phyloP scores from a whole-genome alignment of 192 early-diverging fungal species.

The Thamnidium elegans region DNA sequence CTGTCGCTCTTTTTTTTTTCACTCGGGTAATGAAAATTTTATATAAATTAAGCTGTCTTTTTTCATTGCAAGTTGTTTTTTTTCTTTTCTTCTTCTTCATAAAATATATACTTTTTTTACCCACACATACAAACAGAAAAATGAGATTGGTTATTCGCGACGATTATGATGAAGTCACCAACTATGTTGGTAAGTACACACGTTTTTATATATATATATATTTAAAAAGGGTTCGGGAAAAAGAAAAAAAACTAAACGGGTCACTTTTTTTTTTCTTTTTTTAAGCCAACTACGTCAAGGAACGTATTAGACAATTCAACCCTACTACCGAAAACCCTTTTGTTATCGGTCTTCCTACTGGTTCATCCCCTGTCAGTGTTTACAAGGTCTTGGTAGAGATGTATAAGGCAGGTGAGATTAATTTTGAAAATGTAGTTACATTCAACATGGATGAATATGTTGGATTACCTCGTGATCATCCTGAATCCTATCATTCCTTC shows the following conservation, averaged over 20 bases:
- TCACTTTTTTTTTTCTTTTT: neutral
- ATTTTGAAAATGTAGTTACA: slow-evolving; percentile 66
- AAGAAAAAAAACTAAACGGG: neutral
- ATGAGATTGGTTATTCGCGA: slow-evolving; percentile 78
- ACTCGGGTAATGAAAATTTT: neutral
- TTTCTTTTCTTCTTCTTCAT: slow-evolving; percentile 1
- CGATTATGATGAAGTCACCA: slow-evolving; percentile 64
- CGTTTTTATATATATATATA: neutral
- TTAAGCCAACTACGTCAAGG: slow-evolving; percentile 73
- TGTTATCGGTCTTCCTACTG: slow-evolving; percentile 84
- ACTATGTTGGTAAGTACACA: slow-evolving; percentile 53
- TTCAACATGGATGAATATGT: slow-evolving; percentile 87
- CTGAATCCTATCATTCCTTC: slow-evolving; percentile 84
- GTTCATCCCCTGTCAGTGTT: slow-evolving; percentile 79
- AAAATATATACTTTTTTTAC: neutral
- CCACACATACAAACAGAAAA: neutral
- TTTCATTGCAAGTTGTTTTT: neutral
- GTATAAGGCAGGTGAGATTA: slow-evolving; percentile 27
- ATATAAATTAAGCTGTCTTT: slow-evolving; percentile 10
- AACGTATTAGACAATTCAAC: slow-evolving; percentile 73
- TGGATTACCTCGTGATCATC: slow-evolving; percentile 50
- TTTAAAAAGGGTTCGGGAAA: neutral
- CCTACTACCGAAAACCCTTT: slow-evolving; percentile 75
- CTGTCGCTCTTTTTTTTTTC: slow-evolving; percentile 6
- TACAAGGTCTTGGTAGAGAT: slow-evolving; percentile 78